Base-by-base conservation (phyloP, 2,329 filamentous ascomycete species). In the Fusarium stilboides region DNA sequence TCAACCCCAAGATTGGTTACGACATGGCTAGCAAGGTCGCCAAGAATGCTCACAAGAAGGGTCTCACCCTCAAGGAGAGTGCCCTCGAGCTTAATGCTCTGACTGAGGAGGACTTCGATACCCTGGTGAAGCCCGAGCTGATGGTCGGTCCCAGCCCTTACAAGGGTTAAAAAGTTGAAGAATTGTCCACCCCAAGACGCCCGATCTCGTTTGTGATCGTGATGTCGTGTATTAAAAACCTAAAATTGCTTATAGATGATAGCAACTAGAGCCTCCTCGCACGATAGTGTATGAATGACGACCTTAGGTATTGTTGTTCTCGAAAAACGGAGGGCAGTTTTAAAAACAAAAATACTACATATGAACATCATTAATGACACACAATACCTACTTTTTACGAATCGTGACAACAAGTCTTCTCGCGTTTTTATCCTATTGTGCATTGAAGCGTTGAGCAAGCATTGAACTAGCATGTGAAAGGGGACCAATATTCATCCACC, bases 11-110 rank as follows among this genome's bases (percentile, higher is more conserved):
- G 82, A 98, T 98, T 78, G 95, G 94, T 64, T 97, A 98, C 82
- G 94, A 98, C 80, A 97, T 97, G 93, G 94, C 94, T 53, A 94
- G 91, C 82, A 97, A 97, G 86, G 94, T 97, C 24, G 94, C 94
- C 77, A 98, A 98, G 91, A 97, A 99, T 78, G 96, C 96, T 17
- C 96, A 99, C 86, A 98, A 98, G 89, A 98, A 98, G 89, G 94
- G 94, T 34, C 83, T 95, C 52, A 98, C 94, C 24, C 88, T 99
- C 62, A 98, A 98, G 87, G 85, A 97, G 84, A 95, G 92, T 77
- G 95, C 96, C 20, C 90, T 98, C 87, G 93, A 98, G 86, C 88
- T 99, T 72, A 88, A 97, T 74, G 95, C 94, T 45, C 85, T 98
- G 72, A 95, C 90, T 70, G 90, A 91, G 78, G 93, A 92, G 77